phyloP scores from a whole-genome alignment of 2,329 filamentous ascomycete genomes.

The Alternaria atra region DNA sequence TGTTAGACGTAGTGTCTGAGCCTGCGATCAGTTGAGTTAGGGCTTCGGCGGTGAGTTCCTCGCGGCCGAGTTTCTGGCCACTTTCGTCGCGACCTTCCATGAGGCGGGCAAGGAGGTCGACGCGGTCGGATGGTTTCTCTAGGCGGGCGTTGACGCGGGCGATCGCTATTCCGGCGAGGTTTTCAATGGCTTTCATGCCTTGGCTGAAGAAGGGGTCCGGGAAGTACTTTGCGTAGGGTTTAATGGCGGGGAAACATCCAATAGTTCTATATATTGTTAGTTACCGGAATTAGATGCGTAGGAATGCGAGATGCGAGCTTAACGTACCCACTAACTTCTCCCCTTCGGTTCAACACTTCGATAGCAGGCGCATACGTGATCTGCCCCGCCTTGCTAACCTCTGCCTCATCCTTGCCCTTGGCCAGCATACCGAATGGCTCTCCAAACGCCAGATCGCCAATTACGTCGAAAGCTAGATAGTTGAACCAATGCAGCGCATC shows the following conservation, averaged over 20 bases:
- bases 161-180: slow-evolving; percentile 87
- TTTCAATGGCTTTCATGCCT: slow-evolving; percentile 77
- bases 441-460: slow-evolving; percentile 74
- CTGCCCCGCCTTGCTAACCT: slow-evolving; percentile 70
- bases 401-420: slow-evolving; percentile 77
- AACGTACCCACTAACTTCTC: slow-evolving; percentile 78
- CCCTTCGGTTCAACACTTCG: slow-evolving; percentile 86
- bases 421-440: slow-evolving; percentile 84
- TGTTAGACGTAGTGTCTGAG: slow-evolving; percentile 79
- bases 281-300: neutral
- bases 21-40: slow-evolving; percentile 87
- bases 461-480: slow-evolving; percentile 63
- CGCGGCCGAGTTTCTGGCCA: slow-evolving; percentile 76
- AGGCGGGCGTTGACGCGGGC: slow-evolving; percentile 80
- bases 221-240: slow-evolving; percentile 80
- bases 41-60: slow-evolving; percentile 87
- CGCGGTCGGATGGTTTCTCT: slow-evolving; percentile 68
- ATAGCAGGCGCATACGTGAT: slow-evolving; percentile 80
- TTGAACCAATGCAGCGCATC: slow-evolving; percentile 86
- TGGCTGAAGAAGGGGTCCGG: slow-evolving; percentile 83
- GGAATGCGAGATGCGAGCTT: neutral
- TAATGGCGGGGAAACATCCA: slow-evolving; percentile 76
- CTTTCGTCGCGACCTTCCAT: slow-evolving; percentile 87
- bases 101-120: slow-evolving; percentile 81
- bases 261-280: slow-evolving; percentile 62